Conservation (phyloP, 83 land plant species). For the Picea abies region DNA sequence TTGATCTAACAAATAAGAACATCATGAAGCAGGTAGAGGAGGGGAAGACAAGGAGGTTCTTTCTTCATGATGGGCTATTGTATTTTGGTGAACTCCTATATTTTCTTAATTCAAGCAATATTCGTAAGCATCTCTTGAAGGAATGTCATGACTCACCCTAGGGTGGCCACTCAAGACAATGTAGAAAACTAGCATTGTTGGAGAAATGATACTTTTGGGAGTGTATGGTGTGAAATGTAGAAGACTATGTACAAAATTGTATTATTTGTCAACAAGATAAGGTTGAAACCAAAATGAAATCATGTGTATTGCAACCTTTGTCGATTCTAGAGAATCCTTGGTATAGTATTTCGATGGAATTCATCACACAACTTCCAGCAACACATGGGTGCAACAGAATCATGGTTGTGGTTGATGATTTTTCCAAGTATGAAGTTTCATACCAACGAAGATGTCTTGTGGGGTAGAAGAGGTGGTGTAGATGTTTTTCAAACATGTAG, state of each 20-base stretch:
- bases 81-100: too few relatives aligned
- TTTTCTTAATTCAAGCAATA: too few relatives aligned
- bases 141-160: not conserved
- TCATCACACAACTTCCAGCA: slow-evolving; percentile 12
- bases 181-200: not conserved
- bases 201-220: not conserved
- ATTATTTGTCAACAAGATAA: slow-evolving; percentile 14
- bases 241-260: not conserved
- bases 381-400: not conserved
- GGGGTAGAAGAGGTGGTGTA: too few relatives aligned
- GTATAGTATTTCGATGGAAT: slow-evolving; percentile 17
- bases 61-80: too few relatives aligned
- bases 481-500: too few relatives aligned
- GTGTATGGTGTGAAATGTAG: not conserved
- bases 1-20: too few relatives aligned
- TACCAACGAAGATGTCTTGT: not conserved
- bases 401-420: slow-evolving; percentile 14
- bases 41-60: too few relatives aligned
- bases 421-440: slow-evolving; percentile 19
- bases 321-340: slow-evolving; percentile 13
- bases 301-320: slow-evolving; percentile 29
- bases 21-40: too few relatives aligned
- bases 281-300: not conserved
- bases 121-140: not conserved
- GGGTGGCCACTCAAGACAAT: not conserved